A percentile compares a stretch with the other conserved stretches of the same genome.
Conservation (phyloP, 768 basidiomycete genomes). For the Auriscalpium vulgare region DNA sequence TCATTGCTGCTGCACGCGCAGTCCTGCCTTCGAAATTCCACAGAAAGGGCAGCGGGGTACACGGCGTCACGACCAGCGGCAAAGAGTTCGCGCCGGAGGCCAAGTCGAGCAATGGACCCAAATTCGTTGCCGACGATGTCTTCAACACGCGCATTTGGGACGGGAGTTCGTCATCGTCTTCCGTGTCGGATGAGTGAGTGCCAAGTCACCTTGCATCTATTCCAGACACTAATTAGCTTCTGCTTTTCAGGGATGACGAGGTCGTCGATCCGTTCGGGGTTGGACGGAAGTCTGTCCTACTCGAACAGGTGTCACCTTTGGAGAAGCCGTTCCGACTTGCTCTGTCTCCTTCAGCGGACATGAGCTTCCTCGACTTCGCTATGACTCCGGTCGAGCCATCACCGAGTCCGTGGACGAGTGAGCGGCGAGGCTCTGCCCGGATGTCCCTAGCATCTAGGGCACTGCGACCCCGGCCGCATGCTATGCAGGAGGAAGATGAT, state of each 20-base stretch:
- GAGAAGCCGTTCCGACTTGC: background rate
- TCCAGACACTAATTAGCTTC: background rate
- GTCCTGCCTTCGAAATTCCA: no score
- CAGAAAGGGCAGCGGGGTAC: no score
- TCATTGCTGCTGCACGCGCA: background rate
- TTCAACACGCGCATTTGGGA: conserved; percentile 11
- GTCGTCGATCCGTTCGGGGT: background rate
- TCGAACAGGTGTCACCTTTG: background rate
- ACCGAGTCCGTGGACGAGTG: no score
- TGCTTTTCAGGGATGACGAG: background rate
- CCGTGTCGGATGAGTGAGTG: conserved; percentile 1
- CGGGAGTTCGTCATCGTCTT: background rate
- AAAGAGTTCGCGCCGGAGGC: background rate
- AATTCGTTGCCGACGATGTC: background rate
- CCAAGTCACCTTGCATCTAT: no score
- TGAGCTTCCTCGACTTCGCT: background rate
- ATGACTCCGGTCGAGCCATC: background rate
- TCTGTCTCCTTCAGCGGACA: background rate
- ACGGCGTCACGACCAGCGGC: no score
- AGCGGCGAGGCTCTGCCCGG: background rate
- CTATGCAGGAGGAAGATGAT: background rate
- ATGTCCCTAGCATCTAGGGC: background rate
- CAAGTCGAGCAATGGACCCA: background rate
- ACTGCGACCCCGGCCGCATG: background rate
- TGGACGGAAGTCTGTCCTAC: background rate